These are phyloP conservation scores for Cordyceps cateniannulata DNA, from an alignment of 2,329 filamentous ascomycete species.

Conservation along the genomic window DNA sequence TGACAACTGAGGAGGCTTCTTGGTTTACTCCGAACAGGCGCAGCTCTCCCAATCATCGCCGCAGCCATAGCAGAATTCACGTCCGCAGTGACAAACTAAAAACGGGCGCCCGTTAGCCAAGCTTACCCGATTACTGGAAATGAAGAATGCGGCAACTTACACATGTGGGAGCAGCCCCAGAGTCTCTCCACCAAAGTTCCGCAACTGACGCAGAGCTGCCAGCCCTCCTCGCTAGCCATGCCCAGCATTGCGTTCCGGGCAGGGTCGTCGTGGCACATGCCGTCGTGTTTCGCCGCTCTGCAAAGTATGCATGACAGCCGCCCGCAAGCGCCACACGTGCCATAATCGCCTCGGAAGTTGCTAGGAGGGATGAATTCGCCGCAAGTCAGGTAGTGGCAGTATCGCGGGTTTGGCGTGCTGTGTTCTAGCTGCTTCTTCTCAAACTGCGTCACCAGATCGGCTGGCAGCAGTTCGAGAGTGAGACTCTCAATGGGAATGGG, in stretches of 20 bases:
- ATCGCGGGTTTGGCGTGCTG: not conserved
- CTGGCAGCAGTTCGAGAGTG: not conserved
- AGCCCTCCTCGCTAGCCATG: not conserved
- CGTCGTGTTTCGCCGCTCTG: not conserved
- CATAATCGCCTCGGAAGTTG: not conserved
- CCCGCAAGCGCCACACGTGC: not conserved
- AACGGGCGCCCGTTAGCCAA: not conserved
- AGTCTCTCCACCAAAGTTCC: not conserved
- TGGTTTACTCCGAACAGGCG: too few species aligned
- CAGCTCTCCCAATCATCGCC: too few species aligned
- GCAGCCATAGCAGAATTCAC: constrained; percentile 28
- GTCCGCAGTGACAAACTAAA: constrained; percentile 27
- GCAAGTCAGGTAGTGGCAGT: not conserved
- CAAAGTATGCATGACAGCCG: not conserved
- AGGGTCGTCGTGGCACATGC: not conserved
- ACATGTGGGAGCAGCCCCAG: not conserved
- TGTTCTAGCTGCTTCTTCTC: not conserved
- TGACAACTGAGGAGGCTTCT: too few species aligned
- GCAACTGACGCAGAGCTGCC: not conserved
- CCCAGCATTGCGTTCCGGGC: not conserved
- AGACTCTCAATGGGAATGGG: not conserved
- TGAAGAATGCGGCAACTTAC: not conserved
- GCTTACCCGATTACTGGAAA: not conserved
- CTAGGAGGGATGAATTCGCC: not conserved
- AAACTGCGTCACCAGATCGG: not conserved